Conservation (phyloP, 2,329 filamentous ascomycete species). For the Apiospora aurea region DNA sequence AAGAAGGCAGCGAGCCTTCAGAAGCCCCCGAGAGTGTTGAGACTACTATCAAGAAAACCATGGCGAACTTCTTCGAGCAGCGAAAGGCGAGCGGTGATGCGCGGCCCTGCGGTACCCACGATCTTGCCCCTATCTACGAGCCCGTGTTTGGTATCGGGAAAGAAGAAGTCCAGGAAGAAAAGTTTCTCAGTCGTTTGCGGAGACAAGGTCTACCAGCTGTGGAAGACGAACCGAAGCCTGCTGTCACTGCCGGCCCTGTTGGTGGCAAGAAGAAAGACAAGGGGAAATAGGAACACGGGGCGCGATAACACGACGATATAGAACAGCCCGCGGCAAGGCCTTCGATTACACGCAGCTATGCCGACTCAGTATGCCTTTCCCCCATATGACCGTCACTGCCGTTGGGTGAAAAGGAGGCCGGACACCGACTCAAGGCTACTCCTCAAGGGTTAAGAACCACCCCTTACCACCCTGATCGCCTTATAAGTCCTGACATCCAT, state of each 20-base stretch:
- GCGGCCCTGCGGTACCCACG: constrained; percentile 39
- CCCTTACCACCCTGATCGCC: neutral
- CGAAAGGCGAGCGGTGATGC: constrained; percentile 39
- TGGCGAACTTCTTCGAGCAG: constrained; percentile 38
- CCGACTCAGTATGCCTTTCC: neutral
- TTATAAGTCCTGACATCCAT: too few relatives aligned
- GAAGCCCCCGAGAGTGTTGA: constrained; percentile 29
- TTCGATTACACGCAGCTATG: neutral
- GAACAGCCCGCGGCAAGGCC: neutral
- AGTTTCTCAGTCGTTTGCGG: constrained; percentile 25
- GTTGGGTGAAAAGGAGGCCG: neutral
- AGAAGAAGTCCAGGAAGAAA: constrained; percentile 26
- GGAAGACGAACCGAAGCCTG: neutral
- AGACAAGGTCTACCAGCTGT: constrained; percentile 13
- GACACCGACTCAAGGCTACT: neutral
- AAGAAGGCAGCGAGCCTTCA: neutral
- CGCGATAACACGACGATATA: neutral
- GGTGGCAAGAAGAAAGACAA: neutral
- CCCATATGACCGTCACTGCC: neutral
- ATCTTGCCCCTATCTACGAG: constrained; percentile 33
- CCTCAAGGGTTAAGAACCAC: neutral
- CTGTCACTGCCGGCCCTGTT: neutral
- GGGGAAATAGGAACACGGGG: neutral
- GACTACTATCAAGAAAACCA: constrained; percentile 32
- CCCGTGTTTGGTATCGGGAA: constrained; percentile 27